Conservation (phyloP, 2,329 filamentous ascomycete genomes). For the Pestalotiopsis sp. region DNA sequence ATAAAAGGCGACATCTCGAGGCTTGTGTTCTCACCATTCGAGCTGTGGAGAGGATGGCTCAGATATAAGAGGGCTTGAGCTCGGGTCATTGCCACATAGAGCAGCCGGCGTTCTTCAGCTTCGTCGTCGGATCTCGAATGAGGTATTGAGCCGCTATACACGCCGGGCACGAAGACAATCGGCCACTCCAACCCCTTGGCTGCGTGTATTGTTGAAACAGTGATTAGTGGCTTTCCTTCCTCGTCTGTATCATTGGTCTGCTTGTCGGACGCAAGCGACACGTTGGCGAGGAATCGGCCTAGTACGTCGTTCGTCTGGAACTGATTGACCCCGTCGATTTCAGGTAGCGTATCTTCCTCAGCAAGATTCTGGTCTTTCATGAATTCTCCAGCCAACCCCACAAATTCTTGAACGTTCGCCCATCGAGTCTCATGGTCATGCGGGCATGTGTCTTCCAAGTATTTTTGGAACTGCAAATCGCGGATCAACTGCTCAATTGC, state of each 20-base stretch:
- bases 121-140: constrained; percentile 83
- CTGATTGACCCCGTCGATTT: constrained; percentile 72
- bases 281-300: constrained; percentile 83
- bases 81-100: constrained; percentile 97
- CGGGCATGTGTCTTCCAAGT: constrained; percentile 66
- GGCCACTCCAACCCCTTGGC: constrained; percentile 98
- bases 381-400: constrained; percentile 76
- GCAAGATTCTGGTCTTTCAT: constrained; percentile 40
- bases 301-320: constrained; percentile 63
- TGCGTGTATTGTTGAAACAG: constrained; percentile 93
- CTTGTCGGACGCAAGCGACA: constrained; percentile 80
- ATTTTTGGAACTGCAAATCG: constrained; percentile 72
- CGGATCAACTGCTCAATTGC: constrained; percentile 56
- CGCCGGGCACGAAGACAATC: constrained; percentile 86
- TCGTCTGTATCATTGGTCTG: constrained; percentile 62
- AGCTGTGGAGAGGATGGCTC: constrained; percentile 72
- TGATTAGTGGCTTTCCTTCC: constrained; percentile 65
- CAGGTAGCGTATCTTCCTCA: constrained; percentile 59
- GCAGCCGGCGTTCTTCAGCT: constrained; percentile 81
- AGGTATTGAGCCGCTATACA: constrained; percentile 88
- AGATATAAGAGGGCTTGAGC: constrained; percentile 85
- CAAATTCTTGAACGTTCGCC: constrained; percentile 88
- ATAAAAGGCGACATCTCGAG: constrained; percentile 75
- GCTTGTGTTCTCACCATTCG: constrained; percentile 55
- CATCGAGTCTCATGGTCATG: constrained; percentile 75